Evolutionary conservation across 2,329 filamentous ascomycete genomes (phyloP).

Genomic region (Tolypocladium tundrense): DNA sequence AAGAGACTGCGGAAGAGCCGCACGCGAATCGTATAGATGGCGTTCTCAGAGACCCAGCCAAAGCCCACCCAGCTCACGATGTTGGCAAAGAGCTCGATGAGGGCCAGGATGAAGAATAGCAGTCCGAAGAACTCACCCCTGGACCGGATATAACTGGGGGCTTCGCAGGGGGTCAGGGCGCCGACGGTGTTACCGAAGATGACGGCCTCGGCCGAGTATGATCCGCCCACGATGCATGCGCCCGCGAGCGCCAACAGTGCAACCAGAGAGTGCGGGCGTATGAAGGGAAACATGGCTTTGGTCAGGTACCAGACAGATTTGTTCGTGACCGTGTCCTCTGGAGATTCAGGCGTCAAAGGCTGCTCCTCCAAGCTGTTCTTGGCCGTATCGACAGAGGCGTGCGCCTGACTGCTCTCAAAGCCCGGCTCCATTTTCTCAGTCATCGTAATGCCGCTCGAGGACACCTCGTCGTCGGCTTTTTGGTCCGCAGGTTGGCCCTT

Average conservation of each 20-base stretch:
- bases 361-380: too few relatives aligned
- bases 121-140: constrained; percentile 29
- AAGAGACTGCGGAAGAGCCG: constrained; percentile 50
- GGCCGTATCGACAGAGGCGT: too few relatives aligned
- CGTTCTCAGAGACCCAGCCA: constrained; percentile 38
- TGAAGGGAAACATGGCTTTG: neutral
- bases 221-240: constrained; percentile 37
- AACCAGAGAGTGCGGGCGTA: constrained; percentile 6
- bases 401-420: too few relatives aligned
- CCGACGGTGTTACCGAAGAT: constrained; percentile 24
- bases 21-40: constrained; percentile 48
- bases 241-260: constrained; percentile 19
- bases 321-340: too few relatives aligned
- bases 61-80: constrained; percentile 38
- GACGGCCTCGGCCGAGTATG: constrained; percentile 40
- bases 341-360: too few relatives aligned
- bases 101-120: constrained; percentile 31
- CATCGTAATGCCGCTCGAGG: neutral
- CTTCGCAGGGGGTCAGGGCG: constrained; percentile 29
- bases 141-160: constrained; percentile 17
- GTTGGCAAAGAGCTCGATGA: constrained; percentile 36
- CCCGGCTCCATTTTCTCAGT: too few relatives aligned
- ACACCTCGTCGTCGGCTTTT: constrained; percentile 1
- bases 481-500: constrained; percentile 1
- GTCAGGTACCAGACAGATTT: too few relatives aligned